Evolutionary conservation across 2,329 filamentous ascomycete species (phyloP).

Genomic region (Laburnicola sp.): DNA sequence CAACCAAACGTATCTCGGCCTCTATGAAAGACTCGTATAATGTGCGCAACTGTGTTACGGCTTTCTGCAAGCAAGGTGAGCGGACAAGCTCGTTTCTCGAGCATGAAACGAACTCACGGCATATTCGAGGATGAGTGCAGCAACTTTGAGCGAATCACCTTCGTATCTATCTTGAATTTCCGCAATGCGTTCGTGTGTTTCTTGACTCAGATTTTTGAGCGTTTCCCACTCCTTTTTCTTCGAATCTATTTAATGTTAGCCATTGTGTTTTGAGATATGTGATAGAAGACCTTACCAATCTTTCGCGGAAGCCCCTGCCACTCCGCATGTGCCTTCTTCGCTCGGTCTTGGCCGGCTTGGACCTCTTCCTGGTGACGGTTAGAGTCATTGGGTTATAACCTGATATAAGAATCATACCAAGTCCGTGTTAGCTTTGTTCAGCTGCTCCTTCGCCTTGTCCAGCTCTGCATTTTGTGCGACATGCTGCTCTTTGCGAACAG

Average conservation of each 20-base stretch:
- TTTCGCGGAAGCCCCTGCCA: constrained; percentile 71
- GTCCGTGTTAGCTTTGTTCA: constrained; percentile 27
- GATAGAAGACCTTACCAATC: constrained; percentile 59
- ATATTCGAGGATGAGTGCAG: constrained; percentile 55
- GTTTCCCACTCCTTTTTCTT: constrained; percentile 52
- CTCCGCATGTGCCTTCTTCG: constrained; percentile 67
- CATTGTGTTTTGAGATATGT: constrained; percentile 31
- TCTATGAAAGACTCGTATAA: constrained; percentile 68
- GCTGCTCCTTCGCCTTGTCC: constrained; percentile 36
- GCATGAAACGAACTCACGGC: constrained; percentile 48
- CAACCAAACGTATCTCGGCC: constrained; percentile 70
- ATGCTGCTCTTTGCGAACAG: constrained; percentile 47
- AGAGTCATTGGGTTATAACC: constrained; percentile 1
- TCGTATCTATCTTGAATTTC: constrained; percentile 50
- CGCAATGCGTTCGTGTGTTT: constrained; percentile 53
- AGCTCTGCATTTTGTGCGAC: constrained; percentile 27
- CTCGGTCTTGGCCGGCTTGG: constrained; percentile 64
- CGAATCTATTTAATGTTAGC: constrained; percentile 44
- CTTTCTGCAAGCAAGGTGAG: constrained; percentile 50
- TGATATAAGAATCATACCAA: constrained; percentile 21
- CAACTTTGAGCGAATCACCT: constrained; percentile 46
- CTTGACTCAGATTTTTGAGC: constrained; percentile 45
- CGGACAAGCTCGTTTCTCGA: neutral
- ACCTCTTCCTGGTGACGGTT: constrained; percentile 40
- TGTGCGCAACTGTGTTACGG: constrained; percentile 64